Evolutionary conservation across 2,329 filamentous ascomycete genomes (phyloP).

Genomic region (Sporothrix euskadiensis): DNA sequence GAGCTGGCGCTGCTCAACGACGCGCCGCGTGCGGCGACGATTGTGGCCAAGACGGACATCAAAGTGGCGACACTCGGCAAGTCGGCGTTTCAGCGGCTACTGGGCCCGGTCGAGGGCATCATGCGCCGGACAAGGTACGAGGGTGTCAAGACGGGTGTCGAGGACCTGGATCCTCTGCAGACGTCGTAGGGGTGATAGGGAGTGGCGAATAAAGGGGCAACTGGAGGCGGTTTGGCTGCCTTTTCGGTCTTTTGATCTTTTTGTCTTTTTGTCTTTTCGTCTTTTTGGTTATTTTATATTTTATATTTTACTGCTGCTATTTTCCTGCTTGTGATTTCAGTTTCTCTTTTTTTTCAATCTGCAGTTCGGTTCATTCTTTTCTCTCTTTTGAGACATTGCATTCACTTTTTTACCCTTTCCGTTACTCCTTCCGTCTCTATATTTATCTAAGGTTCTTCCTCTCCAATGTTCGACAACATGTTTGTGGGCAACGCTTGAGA

Average conservation of each 20-base stretch:
- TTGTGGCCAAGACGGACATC: slow-evolving; percentile 80
- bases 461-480: not conserved
- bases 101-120: slow-evolving; percentile 91
- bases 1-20: slow-evolving; percentile 93
- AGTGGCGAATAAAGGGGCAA: not conserved
- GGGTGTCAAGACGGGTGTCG: slow-evolving; percentile 60
- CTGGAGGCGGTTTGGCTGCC: not conserved
- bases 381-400: not conserved
- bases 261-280: too few relatives aligned
- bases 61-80: slow-evolving; percentile 93
- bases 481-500: not conserved
- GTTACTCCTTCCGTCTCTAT: not conserved
- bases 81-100: slow-evolving; percentile 87
- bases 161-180: slow-evolving; percentile 67
- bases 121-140: slow-evolving; percentile 77
- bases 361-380: not conserved
- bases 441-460: not conserved
- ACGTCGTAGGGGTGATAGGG: slow-evolving; percentile 29
- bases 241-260: not conserved
- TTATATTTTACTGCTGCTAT: too few relatives aligned
- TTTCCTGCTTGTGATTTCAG: not conserved
- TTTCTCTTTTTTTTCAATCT: not conserved
- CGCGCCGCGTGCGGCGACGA: slow-evolving; percentile 85
- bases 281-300: not conserved
- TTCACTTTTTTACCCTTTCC: not conserved